Evolutionary conservation across 2,329 filamentous ascomycete species (phyloP).

Genomic region (Xylariales sp.): DNA sequence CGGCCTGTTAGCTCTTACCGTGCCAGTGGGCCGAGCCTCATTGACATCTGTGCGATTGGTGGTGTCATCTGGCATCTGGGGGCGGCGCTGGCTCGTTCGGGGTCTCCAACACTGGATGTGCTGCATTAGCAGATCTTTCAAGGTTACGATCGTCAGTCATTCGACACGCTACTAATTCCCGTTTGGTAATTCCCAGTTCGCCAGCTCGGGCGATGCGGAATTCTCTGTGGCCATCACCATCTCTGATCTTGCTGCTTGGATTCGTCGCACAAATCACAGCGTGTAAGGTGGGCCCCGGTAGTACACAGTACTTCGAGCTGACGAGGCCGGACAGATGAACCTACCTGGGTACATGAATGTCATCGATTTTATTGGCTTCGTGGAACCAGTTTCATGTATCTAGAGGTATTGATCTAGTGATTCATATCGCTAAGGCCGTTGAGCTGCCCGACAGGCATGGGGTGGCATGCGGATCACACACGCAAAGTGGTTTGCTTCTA

Average conservation of each 20-base stretch:
- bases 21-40: too few relatives aligned
- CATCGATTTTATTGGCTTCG: not conserved
- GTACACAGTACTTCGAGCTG: not conserved
- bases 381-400: not conserved
- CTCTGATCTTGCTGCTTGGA: not conserved
- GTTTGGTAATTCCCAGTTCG: not conserved
- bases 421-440: slow-evolving; percentile 6
- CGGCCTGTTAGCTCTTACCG: too few relatives aligned
- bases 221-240: not conserved
- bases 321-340: not conserved
- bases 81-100: too few relatives aligned
- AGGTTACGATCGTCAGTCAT: not conserved
- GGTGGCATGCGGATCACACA: slow-evolving; percentile 2
- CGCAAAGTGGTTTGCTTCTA: slow-evolving; percentile 1
- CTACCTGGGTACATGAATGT: too few relatives aligned
- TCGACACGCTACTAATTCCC: not conserved
- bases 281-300: slow-evolving; percentile 1
- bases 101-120: too few relatives aligned
- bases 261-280: slow-evolving; percentile 1
- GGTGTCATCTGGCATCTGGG: too few relatives aligned
- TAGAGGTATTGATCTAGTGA: not conserved
- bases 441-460: slow-evolving; percentile 4
- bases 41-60: too few relatives aligned
- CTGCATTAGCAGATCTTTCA: not conserved
- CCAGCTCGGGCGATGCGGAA: not conserved